Evolutionary conservation across 306 rosid genomes (phyloP), one percentile per base, ranked within the genome.

Genomic region (Parietaria judaica): DNA sequence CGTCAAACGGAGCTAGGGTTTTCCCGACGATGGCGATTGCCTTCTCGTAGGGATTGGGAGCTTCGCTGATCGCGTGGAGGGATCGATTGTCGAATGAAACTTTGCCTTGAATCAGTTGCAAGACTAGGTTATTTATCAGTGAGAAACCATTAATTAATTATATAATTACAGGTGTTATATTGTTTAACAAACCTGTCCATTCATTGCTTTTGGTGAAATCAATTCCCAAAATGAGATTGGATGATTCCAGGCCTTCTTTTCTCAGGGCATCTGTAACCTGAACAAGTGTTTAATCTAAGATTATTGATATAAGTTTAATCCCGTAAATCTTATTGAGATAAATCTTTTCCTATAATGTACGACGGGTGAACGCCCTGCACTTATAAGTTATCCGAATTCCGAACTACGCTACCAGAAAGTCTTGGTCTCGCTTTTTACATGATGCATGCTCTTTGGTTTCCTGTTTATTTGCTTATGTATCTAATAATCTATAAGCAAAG

Each of bases 171-270:
- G 50, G 50, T 46, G 50, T 46, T 8, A 8, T 3, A 23, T 23
- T 23, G 31, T 23, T 23, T 23, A 23, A 23, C 31, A 23, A 54
- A 87, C 96, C 98, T 71, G 95, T 81, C 96, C 96, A 88, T 66
- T 91, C 98, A 72, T 91, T 91, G 80, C 98, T 88, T 72, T 91
- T 91, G 4, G 96, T 91, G 69, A 91, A 91, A 76, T 91, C 96
- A 64, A 91, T 75, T 72, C 96, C 96, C 31, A 91, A 74, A 54
- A 91, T 83, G 63, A 91, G 96, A 81, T 91, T 91, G 51, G 95
- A 87, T 51, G 96, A 88, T 63, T 91, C 98, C 43, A 91, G 70
- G 37, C 98, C 98, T 80, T 71, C 98, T 44, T 60, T 80, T 72
- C 89, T 81, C 66, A 91, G 67, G 38, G 95, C 84, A 0, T 23